Conservation (phyloP, 2,329 filamentous ascomycete species). For the Canariomyces notabilis region DNA sequence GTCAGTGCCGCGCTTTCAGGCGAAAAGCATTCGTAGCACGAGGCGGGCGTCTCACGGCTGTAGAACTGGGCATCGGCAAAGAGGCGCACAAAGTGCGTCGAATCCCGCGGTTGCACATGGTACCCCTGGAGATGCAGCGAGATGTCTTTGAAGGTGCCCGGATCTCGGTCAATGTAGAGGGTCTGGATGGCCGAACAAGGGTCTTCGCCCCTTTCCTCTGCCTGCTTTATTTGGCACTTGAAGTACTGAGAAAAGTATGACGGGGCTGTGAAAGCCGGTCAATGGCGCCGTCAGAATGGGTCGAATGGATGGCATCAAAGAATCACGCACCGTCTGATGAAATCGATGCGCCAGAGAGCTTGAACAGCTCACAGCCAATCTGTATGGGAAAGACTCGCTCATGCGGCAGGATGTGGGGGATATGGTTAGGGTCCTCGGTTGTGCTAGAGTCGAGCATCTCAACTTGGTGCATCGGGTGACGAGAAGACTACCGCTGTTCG, state of each 20-base stretch:
- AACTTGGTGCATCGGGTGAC: too few relatives aligned
- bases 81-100: constrained; percentile 81
- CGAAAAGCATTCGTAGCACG: neutral
- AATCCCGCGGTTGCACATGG: constrained; percentile 75
- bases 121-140: constrained; percentile 89
- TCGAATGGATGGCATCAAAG: too few relatives aligned
- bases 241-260: constrained; percentile 98
- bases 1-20: constrained; percentile 1
- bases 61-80: constrained; percentile 97
- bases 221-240: constrained; percentile 67
- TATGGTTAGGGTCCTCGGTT: constrained; percentile 28
- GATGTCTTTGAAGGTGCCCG: constrained; percentile 82
- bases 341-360: constrained; percentile 66
- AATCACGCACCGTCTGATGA: constrained; percentile 64
- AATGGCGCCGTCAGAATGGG: too few relatives aligned
- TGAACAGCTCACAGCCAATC: constrained; percentile 66
- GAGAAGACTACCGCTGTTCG: too few relatives aligned
- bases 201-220: constrained; percentile 54
- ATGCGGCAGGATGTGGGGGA: constrained; percentile 58
- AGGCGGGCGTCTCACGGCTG: constrained; percentile 51
- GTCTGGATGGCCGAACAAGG: constrained; percentile 57
- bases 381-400: constrained; percentile 72
- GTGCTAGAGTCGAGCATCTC: constrained; percentile 7
- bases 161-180: constrained; percentile 92
- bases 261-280: constrained; percentile 57